A percentile compares a stretch with the other conserved stretches of the same genome.
Conservation (phyloP, 495 filamentous ascomycete genomes). For the Talaromyces liani region DNA sequence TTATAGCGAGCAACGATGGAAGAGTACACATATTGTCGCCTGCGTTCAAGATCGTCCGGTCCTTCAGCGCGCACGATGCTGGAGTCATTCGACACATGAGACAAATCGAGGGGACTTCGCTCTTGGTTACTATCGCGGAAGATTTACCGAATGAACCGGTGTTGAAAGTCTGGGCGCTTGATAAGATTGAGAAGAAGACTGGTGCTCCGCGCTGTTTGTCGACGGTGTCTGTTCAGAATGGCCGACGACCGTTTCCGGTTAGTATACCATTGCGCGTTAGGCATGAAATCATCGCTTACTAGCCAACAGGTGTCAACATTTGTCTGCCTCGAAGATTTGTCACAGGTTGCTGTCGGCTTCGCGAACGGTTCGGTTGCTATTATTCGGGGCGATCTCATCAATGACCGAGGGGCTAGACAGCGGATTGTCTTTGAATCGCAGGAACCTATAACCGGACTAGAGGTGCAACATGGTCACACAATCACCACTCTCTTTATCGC, state of each 20-base stretch:
- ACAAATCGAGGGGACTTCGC: constrained; percentile 79
- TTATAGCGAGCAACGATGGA: constrained; percentile 79
- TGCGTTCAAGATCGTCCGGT: constrained; percentile 77
- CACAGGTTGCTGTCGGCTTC: constrained; percentile 90
- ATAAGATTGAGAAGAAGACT: constrained; percentile 91
- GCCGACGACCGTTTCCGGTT: constrained; percentile 85
- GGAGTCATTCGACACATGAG: constrained; percentile 87
- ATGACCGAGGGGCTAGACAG: constrained; percentile 93
- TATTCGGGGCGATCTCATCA: constrained; percentile 87
- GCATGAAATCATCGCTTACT: neutral
- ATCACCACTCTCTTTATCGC: constrained; percentile 85
- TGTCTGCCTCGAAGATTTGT: constrained; percentile 73
- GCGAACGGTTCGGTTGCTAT: constrained; percentile 92
- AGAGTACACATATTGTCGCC: constrained; percentile 78
- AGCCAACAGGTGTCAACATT: constrained; percentile 76
- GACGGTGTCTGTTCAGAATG: constrained; percentile 80
- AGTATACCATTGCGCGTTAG: constrained; percentile 13
- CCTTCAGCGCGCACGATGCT: constrained; percentile 76
- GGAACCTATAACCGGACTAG: constrained; percentile 88
- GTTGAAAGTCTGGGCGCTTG: constrained; percentile 92
- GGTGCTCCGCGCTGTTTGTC: constrained; percentile 80
- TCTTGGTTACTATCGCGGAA: constrained; percentile 84
- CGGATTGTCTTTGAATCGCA: constrained; percentile 94
- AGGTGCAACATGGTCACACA: constrained; percentile 31
- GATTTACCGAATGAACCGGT: constrained; percentile 80